phyloP scores from a whole-genome alignment of 176 grass and related monocot species.

The Cenchrus fungigraminus region DNA sequence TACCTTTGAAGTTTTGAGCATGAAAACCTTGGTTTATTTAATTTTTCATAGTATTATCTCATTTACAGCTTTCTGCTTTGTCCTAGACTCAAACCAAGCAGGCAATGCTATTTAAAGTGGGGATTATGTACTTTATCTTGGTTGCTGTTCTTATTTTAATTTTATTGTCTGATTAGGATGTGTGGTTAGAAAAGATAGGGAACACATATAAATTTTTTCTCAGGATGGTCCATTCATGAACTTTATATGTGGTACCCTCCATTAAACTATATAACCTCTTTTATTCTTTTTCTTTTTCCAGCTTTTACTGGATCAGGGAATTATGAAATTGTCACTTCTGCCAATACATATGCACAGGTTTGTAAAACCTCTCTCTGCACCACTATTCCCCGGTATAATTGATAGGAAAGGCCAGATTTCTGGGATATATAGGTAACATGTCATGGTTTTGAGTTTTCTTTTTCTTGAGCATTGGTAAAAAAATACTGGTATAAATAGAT shows the following conservation, averaged over 20 bases:
- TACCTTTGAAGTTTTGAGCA: background rate
- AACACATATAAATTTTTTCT: background rate
- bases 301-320: conserved; percentile 88
- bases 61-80: background rate
- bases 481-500: background rate
- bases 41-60: background rate
- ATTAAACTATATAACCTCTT: conserved; percentile 18
- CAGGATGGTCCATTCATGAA: background rate
- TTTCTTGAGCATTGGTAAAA: background rate
- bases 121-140: background rate
- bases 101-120: background rate
- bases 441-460: background rate
- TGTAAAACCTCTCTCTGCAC: conserved; percentile 13
- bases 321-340: conserved; percentile 81
- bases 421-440: background rate
- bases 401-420: background rate
- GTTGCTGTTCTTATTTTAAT: conserved; percentile 2
- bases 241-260: background rate
- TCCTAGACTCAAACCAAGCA: conserved; percentile 8
- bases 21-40: background rate
- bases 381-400: background rate
- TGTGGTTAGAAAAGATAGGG: background rate
- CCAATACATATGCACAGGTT: conserved; percentile 93
- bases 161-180: background rate
- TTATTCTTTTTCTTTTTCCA: conserved; percentile 36